A percentile compares a stretch with the other conserved stretches of the same genome.
phyloP scores from a whole-genome alignment of 345 rosid species.

The Gossypium longicalyx region DNA sequence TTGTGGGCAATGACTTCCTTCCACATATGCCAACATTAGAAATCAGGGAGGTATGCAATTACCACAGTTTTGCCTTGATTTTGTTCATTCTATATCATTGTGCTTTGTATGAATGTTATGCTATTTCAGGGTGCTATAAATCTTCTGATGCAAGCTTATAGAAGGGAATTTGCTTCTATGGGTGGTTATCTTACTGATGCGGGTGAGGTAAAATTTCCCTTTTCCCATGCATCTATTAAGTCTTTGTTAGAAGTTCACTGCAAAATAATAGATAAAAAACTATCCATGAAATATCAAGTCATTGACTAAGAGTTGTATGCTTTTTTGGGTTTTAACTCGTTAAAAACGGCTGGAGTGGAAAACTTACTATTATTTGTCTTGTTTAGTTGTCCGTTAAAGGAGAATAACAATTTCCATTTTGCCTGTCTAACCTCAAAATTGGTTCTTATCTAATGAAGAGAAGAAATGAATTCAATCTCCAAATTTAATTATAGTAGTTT shows the following conservation, averaged over 20 bases:
- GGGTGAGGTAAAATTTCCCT: slow-evolving; percentile 75
- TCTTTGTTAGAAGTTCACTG: background rate
- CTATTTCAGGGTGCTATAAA: slow-evolving; percentile 85
- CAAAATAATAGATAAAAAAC: background rate
- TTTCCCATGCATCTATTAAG: background rate
- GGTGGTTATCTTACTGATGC: slow-evolving; percentile 98
- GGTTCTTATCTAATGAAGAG: background rate
- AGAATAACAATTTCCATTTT: background rate
- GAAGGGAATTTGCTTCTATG: slow-evolving; percentile 81
- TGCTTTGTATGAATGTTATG: slow-evolving; percentile 21
- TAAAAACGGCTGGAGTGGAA: background rate
- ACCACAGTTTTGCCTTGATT: background rate
- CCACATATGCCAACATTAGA: slow-evolving; percentile 99
- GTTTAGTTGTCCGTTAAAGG: background rate
- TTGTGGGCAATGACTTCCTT: slow-evolving; percentile 98
- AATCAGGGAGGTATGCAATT: slow-evolving; percentile 80
- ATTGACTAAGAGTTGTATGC: background rate
- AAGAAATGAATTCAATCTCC: background rate
- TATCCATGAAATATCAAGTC: background rate
- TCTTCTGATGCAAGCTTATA: slow-evolving; percentile 83
- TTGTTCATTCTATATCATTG: background rate
- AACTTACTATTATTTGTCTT: background rate
- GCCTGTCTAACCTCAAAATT: background rate
- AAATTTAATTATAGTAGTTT: background rate
- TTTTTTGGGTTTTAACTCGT: background rate